These are phyloP conservation scores for Eucalyptus decipiens DNA, from an alignment of 345 rosid species.

Conservation along the genomic window DNA sequence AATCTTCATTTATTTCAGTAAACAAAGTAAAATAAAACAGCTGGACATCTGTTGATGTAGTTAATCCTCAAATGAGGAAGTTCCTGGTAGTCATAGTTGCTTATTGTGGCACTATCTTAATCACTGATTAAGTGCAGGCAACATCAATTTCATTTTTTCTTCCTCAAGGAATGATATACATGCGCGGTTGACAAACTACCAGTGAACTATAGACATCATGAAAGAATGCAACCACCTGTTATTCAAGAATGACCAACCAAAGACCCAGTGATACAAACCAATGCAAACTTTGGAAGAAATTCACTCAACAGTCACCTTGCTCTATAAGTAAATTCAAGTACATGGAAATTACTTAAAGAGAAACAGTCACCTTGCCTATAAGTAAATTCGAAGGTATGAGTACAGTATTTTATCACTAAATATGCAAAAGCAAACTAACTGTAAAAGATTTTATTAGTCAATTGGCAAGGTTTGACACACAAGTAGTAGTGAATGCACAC, in stretches of 20 bases:
- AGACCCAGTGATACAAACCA: not conserved
- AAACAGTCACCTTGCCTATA: not conserved
- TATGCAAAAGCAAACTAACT: not conserved
- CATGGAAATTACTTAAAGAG: not conserved
- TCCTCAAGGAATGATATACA: not conserved
- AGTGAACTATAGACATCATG: not conserved
- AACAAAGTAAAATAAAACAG: not conserved
- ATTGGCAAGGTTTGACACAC: not conserved
- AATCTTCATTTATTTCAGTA: not conserved
- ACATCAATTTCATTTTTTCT: not conserved
- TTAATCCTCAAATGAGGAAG: not conserved
- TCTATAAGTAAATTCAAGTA: not conserved
- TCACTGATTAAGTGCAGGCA: not conserved
- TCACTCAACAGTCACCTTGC: not conserved
- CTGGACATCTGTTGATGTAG: not conserved
- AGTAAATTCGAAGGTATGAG: not conserved
- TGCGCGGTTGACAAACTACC: not conserved
- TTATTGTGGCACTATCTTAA: not conserved
- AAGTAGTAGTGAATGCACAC: not conserved
- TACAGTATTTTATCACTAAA: not conserved
- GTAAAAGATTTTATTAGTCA: not conserved
- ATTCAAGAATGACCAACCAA: not conserved
- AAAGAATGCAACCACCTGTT: not conserved
- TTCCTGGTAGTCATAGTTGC: not conserved
- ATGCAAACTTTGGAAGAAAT: not conserved